Evolutionary conservation across 1,284 basidiomycete species (phyloP), one percentile per base, ranked within the genome.

Genomic region (Pseudozyma sp.): DNA sequence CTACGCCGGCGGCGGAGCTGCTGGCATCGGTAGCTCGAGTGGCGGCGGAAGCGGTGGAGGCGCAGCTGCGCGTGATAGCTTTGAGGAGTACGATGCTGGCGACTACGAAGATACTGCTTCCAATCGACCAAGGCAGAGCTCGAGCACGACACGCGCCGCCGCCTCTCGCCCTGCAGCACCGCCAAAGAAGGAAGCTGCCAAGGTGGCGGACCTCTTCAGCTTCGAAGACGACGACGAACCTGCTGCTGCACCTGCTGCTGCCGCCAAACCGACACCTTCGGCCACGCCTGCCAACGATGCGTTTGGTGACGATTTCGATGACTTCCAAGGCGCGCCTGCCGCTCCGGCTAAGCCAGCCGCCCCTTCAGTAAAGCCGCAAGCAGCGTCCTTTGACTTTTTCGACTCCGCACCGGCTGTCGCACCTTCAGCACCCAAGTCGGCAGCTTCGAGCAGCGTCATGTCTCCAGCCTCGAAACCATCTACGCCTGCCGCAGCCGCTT

Each of bases 71-170:
- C 55, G 77, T 10, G 74, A 80, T 35, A 81, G 77, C 46, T 96
- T 90, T 80, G 95, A 98, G 78, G 96, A 97, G 85, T 99, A 99
- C 84, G 93, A 97, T 78, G 97, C 96, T 5, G 96, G 97, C 1
- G 97, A 97, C 59, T 93, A 94, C 82, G 97, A 98, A 74, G 88
- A 90, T 42, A 83, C 83, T 40, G 54, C 73, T 16, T 45, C 59
- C n/a, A 33, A 42, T 29, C 48, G 53, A 14, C 46, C 63, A 19
- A 51, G 54, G 43, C 56, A 55, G 11, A 64, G 55, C 57, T 56
- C 64, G 34, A 58, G 67, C 47, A 55, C 63, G 16, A 48, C 65
- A 3, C 59, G 62, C 29, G 66, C 59, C 13, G 64, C 47, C 14
- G 48, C 55, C 10, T 52, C 59, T 16, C 63, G 69, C 13, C 19